These are phyloP conservation scores for Limonium bicolor DNA, from an alignment of 148 eudicot genomes.

Conservation along the genomic window DNA sequence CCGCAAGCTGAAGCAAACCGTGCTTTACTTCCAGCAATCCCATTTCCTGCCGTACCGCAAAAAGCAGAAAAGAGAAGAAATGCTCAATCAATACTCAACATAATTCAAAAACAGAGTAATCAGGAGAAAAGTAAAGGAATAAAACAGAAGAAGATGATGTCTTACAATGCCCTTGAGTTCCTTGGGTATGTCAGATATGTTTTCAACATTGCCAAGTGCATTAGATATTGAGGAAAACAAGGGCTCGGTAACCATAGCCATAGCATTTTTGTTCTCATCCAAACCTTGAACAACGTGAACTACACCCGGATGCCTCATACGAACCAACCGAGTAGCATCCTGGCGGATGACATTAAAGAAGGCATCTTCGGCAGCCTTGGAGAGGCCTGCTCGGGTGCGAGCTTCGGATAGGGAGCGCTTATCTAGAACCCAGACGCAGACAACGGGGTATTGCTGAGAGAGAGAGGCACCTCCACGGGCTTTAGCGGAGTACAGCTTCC, in stretches of 20 bases:
- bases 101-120: not conserved
- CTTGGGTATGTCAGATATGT: conserved; percentile 52
- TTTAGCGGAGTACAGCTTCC: conserved; percentile 86
- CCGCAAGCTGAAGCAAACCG: conserved; percentile 90
- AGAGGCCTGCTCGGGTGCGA: conserved; percentile 40
- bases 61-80: conserved; percentile 10
- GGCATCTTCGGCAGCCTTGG: conserved; percentile 71
- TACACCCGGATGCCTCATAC: conserved; percentile 92
- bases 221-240: conserved; percentile 75
- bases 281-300: conserved; percentile 87
- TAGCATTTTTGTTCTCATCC: conserved; percentile 87
- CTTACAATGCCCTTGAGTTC: conserved; percentile 59
- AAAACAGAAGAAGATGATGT: not conserved
- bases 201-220: conserved; percentile 61
- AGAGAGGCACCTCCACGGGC: conserved; percentile 29
- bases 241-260: conserved; percentile 98
- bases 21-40: conserved; percentile 95
- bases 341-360: conserved; percentile 58
- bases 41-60: no score
- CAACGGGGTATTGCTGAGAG: conserved; percentile 57
- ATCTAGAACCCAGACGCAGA: conserved; percentile 86
- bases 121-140: conserved; percentile 2
- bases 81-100: not conserved
- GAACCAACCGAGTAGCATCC: conserved; percentile 63
- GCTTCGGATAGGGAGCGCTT: conserved; percentile 52